phyloP scores from a whole-genome alignment of 352 stramenopile genomes.

The Phytophthora idaei region DNA sequence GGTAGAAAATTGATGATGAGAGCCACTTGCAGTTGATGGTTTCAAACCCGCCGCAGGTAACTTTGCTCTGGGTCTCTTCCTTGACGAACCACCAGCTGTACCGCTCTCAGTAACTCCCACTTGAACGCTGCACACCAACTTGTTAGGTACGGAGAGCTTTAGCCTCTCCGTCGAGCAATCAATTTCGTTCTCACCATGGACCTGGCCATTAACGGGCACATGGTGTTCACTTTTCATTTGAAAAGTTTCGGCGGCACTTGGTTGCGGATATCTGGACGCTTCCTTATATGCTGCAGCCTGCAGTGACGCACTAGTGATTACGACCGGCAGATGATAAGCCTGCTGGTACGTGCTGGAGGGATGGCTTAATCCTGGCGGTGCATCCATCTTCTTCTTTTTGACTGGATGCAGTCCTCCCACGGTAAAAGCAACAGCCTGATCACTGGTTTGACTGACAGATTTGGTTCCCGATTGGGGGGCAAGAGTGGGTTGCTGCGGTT shows the following conservation, averaged over 20 bases:
- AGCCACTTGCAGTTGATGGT: not conserved
- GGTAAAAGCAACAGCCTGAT: not conserved
- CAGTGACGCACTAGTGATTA: not conserved
- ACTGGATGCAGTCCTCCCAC: not conserved
- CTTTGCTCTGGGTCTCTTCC: conserved; percentile 24
- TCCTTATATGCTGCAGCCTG: conserved; percentile 3
- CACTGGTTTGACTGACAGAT: not conserved
- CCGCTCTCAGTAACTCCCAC: not conserved
- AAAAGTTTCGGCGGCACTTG: not conserved
- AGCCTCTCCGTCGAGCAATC: not conserved
- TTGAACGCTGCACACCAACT: conserved; percentile 2
- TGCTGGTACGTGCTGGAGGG: not conserved
- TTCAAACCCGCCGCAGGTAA: conserved; percentile 7
- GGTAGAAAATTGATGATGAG: conserved; percentile 4
- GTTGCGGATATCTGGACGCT: not conserved
- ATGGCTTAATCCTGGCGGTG: not conserved
- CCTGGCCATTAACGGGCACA: not conserved
- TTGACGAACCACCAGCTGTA: conserved; percentile 8
- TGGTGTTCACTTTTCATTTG: conserved; percentile 1
- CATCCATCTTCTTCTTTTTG: conserved; percentile 24
- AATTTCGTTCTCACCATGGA: not conserved
- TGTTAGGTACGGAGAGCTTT: not conserved
- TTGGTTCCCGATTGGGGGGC: not conserved
- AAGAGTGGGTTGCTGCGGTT: not conserved
- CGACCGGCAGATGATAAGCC: not conserved